Evolutionary conservation across 768 basidiomycete genomes (phyloP), one percentile per base, ranked within the genome.

Genomic region (Austroboletus eburneus): DNA sequence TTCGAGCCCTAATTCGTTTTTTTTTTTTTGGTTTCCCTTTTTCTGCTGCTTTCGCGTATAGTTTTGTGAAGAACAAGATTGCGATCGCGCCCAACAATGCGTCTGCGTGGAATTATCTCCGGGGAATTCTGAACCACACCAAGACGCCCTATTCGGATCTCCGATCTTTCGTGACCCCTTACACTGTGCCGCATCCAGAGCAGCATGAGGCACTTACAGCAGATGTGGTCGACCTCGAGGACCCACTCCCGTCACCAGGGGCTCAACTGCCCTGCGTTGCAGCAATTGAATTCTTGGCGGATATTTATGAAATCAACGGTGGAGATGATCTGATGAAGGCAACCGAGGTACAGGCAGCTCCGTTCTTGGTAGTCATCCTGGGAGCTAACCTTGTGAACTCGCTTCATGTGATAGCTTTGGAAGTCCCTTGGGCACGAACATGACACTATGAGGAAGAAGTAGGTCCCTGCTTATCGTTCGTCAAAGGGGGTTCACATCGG

Each of bases 21-120:
- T 10, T 10, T 10, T 27, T 5, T 27, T 27, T 27, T 10, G 5
- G 25, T 27, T 10, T 10, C 25, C 25, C 25, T 27, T 27, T 27
- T 10, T 27, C 25, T 27, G 5, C 27, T 5, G 12, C 5, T 27
- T 27, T 12, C 27, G 5, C 33, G 7, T n/a, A 14, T 55, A 93
- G 90, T 13, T 96, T 81, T 57, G 76, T 79, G n/a, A 89, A 94
- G 66, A 73, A 83, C 55, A 85, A 83, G 59, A 88, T 98, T 42
- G 79, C 87, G 17, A 69, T 85, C 10, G 90, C 89, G 4, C 92
- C 96, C 7, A 94, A 93, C 65, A 99, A 99, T 56, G 78, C 84
- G 0, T 95, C 93, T 0, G 88, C 91, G 1, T 99, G 96, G 96
- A 96, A 96, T 65, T 99, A 96, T 66, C 77, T 98, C 9, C 81